phyloP scores from a whole-genome alignment of 2,329 filamentous ascomycete species.

The Blumeria hordei region DNA sequence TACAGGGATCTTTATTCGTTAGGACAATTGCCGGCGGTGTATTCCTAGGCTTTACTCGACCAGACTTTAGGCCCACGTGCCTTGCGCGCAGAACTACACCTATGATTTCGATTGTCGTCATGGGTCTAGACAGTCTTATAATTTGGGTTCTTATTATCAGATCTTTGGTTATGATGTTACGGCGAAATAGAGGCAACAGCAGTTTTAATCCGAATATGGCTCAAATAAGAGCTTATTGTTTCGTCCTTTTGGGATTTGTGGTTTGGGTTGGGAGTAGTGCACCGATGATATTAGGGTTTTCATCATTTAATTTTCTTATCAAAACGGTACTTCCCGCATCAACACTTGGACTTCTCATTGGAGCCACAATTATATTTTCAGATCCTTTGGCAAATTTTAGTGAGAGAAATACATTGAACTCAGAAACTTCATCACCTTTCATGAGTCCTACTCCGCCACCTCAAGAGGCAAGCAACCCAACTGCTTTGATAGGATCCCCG shows the following conservation, averaged over 20 bases:
- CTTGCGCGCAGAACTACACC: conserved; percentile 12
- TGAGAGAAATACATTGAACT: conserved; percentile 9
- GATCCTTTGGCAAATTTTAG: conserved; percentile 7
- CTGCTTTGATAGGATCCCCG: conserved; percentile 10
- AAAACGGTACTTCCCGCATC: conserved; percentile 13
- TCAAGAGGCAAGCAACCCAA: conserved; percentile 8
- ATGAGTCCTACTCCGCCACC: conserved; percentile 8
- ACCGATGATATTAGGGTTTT: conserved; percentile 14
- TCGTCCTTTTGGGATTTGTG: conserved; percentile 10
- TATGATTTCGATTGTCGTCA: conserved; percentile 12
- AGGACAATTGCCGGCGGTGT: conserved; percentile 12
- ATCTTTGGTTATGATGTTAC: conserved; percentile 8
- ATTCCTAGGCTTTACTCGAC: conserved; percentile 13
- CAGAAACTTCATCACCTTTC: conserved; percentile 15
- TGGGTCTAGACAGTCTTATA: conserved; percentile 13
- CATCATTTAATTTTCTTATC: conserved; percentile 10
- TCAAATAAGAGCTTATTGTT: conserved; percentile 10
- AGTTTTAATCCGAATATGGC: conserved; percentile 5
- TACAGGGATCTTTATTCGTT: conserved; percentile 11
- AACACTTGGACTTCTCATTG: conserved; percentile 13
- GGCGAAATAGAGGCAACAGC: conserved; percentile 5
- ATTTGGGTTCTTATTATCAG: conserved; percentile 11
- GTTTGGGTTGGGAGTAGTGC: conserved; percentile 15
- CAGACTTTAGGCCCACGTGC: conserved; percentile 14
- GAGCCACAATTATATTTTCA: conserved; percentile 11